Evolutionary conservation across 1,284 basidiomycete species (phyloP), one percentile per base, ranked within the genome.

Genomic region (Gymnopus androsaceus): DNA sequence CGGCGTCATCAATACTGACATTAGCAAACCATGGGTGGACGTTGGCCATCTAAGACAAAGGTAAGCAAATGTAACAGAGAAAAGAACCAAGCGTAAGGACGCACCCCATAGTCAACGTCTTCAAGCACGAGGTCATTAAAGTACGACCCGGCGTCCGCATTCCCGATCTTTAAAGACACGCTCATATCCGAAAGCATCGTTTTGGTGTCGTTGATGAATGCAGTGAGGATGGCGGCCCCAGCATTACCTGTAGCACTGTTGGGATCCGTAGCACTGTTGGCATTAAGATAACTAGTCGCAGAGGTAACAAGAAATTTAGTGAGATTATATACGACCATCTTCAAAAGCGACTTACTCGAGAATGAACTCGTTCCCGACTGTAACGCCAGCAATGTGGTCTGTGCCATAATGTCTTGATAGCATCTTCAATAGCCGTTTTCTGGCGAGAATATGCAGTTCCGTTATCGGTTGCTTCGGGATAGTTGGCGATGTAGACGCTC

Each of bases 141-240:
- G 68, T 82, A 83, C 45, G 80, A 79, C 17, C 92, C 91, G 3
- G 92, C 92, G 64, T 94, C 92, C 12, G 86, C 78, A 2, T 83
- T 92, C 15, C 92, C 92, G 31, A 94, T 79, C 0, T 82, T 81
- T 40, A 92, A 70, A 15, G 64, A 70, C 59, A 60, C 58, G 37
- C 71, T 46, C 4, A 53, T 4, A 37, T 53, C 72, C 11, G 68
- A 58, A 49, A 90, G 51, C 70, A 77, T 75, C n/a, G 63, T 68
- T 8, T 75, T 70, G n/a, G 78, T 76, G 67, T 85, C 80, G 1
- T 76, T 67, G 61, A 92, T 87, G 68, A 82, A 80, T 23, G 69
- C 55, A 40, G 83, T 47, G 4, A 59, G 36, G 8, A 59, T 42
- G 1, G n/a, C 25, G n/a, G 54, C 59, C 5, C 41, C 54, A 40